Percentiles rank a stretch among this genome's conserved stretches.
These are phyloP conservation scores for Geosiphon pyriformis DNA, from an alignment of 192 early-diverging fungal genomes.

Conservation along the genomic window DNA sequence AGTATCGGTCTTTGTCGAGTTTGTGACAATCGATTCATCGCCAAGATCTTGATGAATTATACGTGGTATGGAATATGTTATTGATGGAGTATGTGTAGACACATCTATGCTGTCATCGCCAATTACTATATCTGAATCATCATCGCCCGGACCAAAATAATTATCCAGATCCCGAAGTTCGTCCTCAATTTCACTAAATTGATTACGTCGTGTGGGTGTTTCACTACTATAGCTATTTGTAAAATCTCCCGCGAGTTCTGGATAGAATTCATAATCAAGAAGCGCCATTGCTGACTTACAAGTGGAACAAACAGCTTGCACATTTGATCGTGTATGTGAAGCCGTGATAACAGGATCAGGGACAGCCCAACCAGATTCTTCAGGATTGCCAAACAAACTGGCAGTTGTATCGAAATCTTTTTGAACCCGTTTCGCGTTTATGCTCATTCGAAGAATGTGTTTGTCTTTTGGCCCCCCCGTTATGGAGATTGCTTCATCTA, in stretches of 20 bases:
- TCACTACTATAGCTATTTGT: neutral
- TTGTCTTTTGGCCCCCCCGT: constrained; percentile 19
- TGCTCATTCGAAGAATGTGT: constrained; percentile 23
- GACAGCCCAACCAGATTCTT: constrained; percentile 31
- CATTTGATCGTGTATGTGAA: constrained; percentile 36
- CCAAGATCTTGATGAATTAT: constrained; percentile 14
- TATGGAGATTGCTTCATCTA: constrained; percentile 58
- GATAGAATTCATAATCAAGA: constrained; percentile 4
- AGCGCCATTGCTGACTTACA: constrained; percentile 3
- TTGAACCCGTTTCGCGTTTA: neutral
- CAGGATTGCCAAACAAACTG: constrained; percentile 8
- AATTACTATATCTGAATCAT: neutral
- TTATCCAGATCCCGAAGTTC: constrained; percentile 19
- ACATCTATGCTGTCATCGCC: neutral
- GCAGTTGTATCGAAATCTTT: constrained; percentile 20
- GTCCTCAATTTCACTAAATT: constrained; percentile 6
- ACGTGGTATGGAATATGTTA: constrained; percentile 12
- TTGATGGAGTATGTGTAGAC: neutral
- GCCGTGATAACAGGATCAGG: constrained; percentile 24
- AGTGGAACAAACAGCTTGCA: constrained; percentile 35
- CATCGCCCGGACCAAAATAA: constrained; percentile 13
- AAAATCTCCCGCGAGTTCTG: neutral
- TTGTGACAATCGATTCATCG: neutral
- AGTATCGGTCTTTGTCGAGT: neutral
- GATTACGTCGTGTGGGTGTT: constrained; percentile 5